These are phyloP conservation scores for Taphrina pruni DNA, from an alignment of 1,139 yeast genomes.

Conservation along the genomic window DNA sequence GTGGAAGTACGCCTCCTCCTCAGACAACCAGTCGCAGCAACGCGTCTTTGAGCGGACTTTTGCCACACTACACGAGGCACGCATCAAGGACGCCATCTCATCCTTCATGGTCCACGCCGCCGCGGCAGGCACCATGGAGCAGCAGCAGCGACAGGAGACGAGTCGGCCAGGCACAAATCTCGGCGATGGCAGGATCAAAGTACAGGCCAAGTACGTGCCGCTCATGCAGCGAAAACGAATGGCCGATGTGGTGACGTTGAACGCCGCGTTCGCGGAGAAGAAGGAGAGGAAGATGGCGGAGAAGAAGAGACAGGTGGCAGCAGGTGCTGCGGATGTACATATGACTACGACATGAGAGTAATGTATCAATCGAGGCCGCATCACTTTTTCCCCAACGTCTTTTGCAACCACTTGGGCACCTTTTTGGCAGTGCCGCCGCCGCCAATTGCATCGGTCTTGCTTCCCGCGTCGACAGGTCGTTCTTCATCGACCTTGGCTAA, in stretches of 20 bases:
- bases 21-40: constrained; percentile 14
- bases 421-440: constrained; percentile 11
- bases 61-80: constrained; percentile 46
- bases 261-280: constrained; percentile 24
- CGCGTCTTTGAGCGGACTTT: constrained; percentile 45
- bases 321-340: not conserved
- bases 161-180: constrained; percentile 56
- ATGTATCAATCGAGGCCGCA: no score
- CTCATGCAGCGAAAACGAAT: constrained; percentile 61
- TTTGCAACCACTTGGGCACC: constrained; percentile 32
- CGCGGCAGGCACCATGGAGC: constrained; percentile 49
- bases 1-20: constrained; percentile 42
- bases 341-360: not conserved
- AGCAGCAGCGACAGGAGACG: constrained; percentile 42
- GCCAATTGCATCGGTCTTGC: not conserved
- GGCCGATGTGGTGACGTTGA: constrained; percentile 18
- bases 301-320: not conserved
- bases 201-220: constrained; percentile 64
- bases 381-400: constrained; percentile 20
- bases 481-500: not conserved
- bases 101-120: constrained; percentile 53
- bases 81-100: constrained; percentile 44
- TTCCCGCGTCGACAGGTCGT: not conserved
- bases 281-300: constrained; percentile 20
- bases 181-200: constrained; percentile 76